Evolutionary conservation across 257 asterid genomes (phyloP).

Genomic region (Asclepias syriaca): DNA sequence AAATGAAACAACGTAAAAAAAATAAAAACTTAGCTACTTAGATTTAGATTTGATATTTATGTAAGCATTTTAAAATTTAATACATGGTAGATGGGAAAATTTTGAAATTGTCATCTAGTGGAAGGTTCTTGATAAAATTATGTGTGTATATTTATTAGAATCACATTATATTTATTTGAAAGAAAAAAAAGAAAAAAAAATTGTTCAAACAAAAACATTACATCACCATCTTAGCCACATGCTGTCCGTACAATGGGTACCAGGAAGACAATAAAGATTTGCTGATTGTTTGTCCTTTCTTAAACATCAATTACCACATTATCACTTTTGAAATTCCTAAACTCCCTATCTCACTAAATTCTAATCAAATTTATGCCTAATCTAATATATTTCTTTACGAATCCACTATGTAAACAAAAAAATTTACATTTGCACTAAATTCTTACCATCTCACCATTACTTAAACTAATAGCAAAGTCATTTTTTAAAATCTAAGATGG

Average conservation of each 20-base stretch:
- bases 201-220: neutral
- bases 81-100: too few species aligned
- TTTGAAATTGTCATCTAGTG: neutral
- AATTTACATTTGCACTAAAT: too few species aligned
- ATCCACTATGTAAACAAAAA: too few species aligned
- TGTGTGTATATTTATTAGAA: neutral
- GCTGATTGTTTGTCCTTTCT: constrained; percentile 5
- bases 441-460: too few species aligned
- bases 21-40: too few species aligned
- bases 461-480: too few species aligned
- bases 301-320: constrained; percentile 5
- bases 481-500: too few species aligned
- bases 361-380: too few species aligned
- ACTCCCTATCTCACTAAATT: neutral
- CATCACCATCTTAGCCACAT: constrained; percentile 7
- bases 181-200: too few species aligned
- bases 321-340: constrained; percentile 3
- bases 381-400: neutral
- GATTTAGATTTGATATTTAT: too few species aligned
- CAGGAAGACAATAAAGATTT: constrained; percentile 12
- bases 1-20: too few species aligned
- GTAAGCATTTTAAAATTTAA: too few species aligned
- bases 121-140: neutral
- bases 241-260: constrained; percentile 18
- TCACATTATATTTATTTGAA: neutral